A percentile compares a stretch with the other conserved stretches of the same genome.
Evolutionary conservation across 1,284 basidiomycete species (phyloP).

Genomic region (Fistulinella staudtii): DNA sequence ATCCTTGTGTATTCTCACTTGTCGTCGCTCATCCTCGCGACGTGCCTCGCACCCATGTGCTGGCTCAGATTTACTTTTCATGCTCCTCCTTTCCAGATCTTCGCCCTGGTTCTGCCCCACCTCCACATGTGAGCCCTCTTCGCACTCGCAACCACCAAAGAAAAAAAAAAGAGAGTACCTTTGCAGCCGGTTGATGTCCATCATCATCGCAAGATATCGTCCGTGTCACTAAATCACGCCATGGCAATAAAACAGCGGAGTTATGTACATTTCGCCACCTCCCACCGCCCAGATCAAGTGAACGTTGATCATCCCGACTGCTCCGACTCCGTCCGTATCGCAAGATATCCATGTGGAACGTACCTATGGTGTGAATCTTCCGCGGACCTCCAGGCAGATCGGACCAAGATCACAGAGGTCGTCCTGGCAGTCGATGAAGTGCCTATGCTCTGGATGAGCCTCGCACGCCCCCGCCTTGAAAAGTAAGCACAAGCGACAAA

Average conservation of each 20-base stretch:
- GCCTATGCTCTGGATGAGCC: conserved; percentile 5
- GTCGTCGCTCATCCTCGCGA: conserved; percentile 11
- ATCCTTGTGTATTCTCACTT: background rate
- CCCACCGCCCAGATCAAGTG: conserved; percentile 24
- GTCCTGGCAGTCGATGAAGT: conserved; percentile 20
- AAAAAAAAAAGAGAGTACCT: no score
- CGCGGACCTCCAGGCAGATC: conserved; percentile 32
- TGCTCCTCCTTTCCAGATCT: conserved; percentile 20
- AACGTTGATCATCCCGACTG: conserved; percentile 23
- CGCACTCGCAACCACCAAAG: conserved; percentile 1
- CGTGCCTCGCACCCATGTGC: conserved; percentile 27
- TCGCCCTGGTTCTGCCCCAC: conserved; percentile 19
- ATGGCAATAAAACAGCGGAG: conserved; percentile 18
- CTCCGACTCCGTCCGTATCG: conserved; percentile 32
- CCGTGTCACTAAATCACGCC: conserved; percentile 11
- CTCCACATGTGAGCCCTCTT: conserved; percentile 12
- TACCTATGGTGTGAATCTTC: conserved; percentile 29
- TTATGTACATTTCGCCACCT: conserved; percentile 18
- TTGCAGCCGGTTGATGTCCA: conserved; percentile 3
- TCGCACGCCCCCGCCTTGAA: conserved; percentile 16
- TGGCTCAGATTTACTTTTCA: conserved; percentile 28
- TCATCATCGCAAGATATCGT: conserved; percentile 2
- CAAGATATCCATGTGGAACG: conserved; percentile 32
- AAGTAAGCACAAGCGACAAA: conserved; percentile 23
- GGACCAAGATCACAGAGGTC: conserved; percentile 23